Evolutionary conservation across 2,329 filamentous ascomycete genomes (phyloP), one percentile per base, ranked within the genome.

Genomic region (Allantophomopsis lycopodina): DNA sequence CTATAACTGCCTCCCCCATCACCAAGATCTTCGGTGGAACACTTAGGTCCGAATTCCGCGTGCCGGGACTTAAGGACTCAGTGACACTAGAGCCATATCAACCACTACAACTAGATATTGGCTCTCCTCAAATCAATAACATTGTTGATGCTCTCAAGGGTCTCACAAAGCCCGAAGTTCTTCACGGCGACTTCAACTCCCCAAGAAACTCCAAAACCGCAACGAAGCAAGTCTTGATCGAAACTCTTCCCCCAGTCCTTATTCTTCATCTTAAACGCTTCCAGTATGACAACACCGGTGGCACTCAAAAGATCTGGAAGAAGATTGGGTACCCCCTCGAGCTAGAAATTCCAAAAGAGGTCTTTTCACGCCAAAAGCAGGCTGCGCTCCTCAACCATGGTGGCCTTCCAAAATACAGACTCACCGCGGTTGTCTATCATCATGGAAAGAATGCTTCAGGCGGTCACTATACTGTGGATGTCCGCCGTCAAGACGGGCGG

Each of bases 291-390:
- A 84, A 79, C 44, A 75, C 80, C 42, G 83, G 80, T 35, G 87
- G 87, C 17, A 94, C 87, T 1, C 82, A 94, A 53, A 98, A 98
- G 68, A 94, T 96, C 47, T 95, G 89, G 85, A 98, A 96, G 66
- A 94, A 89, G 64, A 71, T 98, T 42, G 89, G 87, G 15, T 98
- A 98, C 54, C 91, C 91, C 0, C 66, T 98, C 20, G 88, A 96
- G 53, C 69, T 98, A 38, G 89, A 96, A 56, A 86, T 98, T 46
- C 91, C 91, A 1, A 82, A 80, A 42, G 89, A 96, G 55, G 82
- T 86, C 8, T 82, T 98, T 53, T 81, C 87, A 10, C 76, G 80
- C 21, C 74, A 81, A 52, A 82, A 79, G 56, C 76, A 82, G 39
- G 77, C 76, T 48, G 69, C 70, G 35, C 65, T 83, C 46, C 66